Evolutionary conservation across 129 eudicot species (phyloP).

Genomic region (Flaveria robusta): DNA sequence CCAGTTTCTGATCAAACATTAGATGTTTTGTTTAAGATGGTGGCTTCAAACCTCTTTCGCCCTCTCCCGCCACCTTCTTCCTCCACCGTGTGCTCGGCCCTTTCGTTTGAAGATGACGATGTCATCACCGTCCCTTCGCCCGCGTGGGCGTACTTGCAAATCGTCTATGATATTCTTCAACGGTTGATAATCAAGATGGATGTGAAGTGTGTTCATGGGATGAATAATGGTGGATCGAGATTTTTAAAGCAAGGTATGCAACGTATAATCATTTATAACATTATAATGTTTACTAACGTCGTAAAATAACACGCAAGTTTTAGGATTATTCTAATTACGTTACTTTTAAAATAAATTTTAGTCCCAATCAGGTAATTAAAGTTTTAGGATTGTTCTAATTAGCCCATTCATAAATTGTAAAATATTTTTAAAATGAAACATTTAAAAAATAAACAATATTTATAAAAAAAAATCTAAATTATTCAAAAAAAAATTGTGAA

Average conservation of each 20-base stretch:
- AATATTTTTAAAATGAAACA: too few species aligned
- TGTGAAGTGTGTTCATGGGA: constrained; percentile 27
- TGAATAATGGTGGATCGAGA: constrained; percentile 6
- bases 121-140: constrained; percentile 44
- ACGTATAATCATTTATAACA: too few species aligned
- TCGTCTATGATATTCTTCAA: constrained; percentile 63
- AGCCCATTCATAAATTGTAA: too few species aligned
- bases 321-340: too few species aligned
- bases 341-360: too few species aligned
- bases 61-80: constrained; percentile 53
- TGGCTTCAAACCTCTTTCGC: constrained; percentile 62
- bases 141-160: constrained; percentile 65
- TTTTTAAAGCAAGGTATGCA: constrained; percentile 16
- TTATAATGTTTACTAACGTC: too few species aligned
- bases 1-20: constrained; percentile 42
- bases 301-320: too few species aligned
- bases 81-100: constrained; percentile 8
- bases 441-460: too few species aligned
- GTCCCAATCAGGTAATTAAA: too few species aligned
- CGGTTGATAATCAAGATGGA: constrained; percentile 42
- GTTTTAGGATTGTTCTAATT: too few species aligned
- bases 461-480: too few species aligned
- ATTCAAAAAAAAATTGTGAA: too few species aligned
- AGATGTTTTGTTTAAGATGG: constrained; percentile 49
- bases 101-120: constrained; percentile 54